Conservation (phyloP, 495 filamentous ascomycete species). For the Daldinia childiae region DNA sequence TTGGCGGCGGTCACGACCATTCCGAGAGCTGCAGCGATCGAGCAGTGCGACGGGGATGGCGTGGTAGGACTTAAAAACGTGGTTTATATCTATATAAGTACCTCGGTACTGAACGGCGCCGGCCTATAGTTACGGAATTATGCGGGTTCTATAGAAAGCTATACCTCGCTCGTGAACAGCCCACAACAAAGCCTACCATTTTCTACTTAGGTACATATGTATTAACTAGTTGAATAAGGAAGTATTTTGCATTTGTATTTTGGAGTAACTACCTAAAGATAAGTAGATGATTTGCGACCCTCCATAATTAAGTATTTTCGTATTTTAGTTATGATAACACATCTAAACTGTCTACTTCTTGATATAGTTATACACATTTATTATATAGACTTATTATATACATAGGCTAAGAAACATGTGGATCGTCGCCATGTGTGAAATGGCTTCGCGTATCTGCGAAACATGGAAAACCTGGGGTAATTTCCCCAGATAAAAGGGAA, state of each 20-base stretch:
- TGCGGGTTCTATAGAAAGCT: constrained; percentile 27
- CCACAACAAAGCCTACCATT: constrained; percentile 5
- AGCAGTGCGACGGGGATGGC: constrained; percentile 34
- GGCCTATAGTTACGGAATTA: constrained; percentile 32
- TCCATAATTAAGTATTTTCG: not conserved
- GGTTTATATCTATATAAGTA: not conserved
- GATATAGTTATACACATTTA: not conserved
- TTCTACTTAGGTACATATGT: not conserved
- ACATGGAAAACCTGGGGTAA: constrained; percentile 40
- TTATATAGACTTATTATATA: not conserved
- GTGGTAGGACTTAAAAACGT: constrained; percentile 28
- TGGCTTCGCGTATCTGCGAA: constrained; percentile 33
- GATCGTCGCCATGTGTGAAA: constrained; percentile 19
- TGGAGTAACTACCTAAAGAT: not conserved
- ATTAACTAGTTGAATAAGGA: not conserved
- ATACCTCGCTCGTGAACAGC: constrained; percentile 13
- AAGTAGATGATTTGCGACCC: not conserved
- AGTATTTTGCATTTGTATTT: constrained; percentile 1
- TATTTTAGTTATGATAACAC: not conserved
- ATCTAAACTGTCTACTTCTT: not conserved
- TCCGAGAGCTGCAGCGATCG: constrained; percentile 32
- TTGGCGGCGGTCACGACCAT: constrained; percentile 34
- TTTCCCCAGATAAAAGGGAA: constrained; percentile 8
- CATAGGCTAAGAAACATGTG: constrained; percentile 27
- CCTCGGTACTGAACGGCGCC: constrained; percentile 2